Conservation (phyloP, 2,329 filamentous ascomycete genomes). For the Diaporthe ampelina region DNA sequence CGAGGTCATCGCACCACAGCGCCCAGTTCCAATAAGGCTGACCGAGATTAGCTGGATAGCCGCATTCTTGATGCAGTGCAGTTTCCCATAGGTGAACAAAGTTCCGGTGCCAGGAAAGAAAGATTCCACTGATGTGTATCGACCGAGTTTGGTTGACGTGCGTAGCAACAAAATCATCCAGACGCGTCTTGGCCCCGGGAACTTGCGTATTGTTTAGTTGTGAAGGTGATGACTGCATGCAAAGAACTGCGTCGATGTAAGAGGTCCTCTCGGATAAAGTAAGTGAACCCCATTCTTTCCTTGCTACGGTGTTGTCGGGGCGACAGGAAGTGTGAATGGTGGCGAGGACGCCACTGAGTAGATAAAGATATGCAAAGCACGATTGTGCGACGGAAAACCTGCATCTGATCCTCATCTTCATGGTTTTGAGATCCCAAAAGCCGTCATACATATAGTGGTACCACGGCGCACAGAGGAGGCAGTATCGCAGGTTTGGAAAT, state of each 20-base stretch:
- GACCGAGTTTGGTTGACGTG: slow-evolving; percentile 41
- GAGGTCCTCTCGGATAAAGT: neutral
- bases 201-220: neutral
- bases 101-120: slow-evolving; percentile 35
- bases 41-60: slow-evolving; percentile 44
- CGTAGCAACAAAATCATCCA: slow-evolving; percentile 50
- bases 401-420: neutral
- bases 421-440: neutral
- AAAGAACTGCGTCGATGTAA: slow-evolving; percentile 13
- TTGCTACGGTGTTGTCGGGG: neutral
- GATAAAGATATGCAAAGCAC: neutral
- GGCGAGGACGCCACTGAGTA: neutral
- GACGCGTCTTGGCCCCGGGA: slow-evolving; percentile 42
- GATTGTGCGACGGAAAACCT: neutral
- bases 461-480: too few relatives aligned
- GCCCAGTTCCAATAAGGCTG: slow-evolving; percentile 62
- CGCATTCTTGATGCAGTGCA: slow-evolving; percentile 30
- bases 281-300: slow-evolving; percentile 2
- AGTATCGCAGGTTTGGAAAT: too few relatives aligned
- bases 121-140: slow-evolving; percentile 35
- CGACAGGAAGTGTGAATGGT: neutral
- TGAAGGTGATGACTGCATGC: slow-evolving; percentile 7
- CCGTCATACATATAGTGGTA: neutral
- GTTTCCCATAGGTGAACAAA: slow-evolving; percentile 20
- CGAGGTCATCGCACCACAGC: slow-evolving; percentile 58